Conservation (phyloP, 192 early-diverging fungal species). For the Coemansia pectinata region DNA sequence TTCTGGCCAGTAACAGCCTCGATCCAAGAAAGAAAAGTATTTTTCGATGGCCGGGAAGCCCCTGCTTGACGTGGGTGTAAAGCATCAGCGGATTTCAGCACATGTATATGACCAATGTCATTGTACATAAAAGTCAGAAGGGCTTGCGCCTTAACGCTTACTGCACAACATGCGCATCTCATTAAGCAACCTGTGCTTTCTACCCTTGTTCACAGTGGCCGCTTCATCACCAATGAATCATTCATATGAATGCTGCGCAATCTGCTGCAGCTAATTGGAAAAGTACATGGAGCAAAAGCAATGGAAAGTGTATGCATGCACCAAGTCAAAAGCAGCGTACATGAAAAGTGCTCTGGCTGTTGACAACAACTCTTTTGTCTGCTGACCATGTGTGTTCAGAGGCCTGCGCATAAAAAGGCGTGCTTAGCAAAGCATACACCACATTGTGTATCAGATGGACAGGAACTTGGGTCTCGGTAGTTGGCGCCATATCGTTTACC, state of each 20-base stretch:
- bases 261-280: background rate
- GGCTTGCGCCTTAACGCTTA: background rate
- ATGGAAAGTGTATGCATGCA: background rate
- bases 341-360: background rate
- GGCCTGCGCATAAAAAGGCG: background rate
- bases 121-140: background rate
- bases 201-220: background rate
- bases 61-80: background rate
- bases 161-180: background rate
- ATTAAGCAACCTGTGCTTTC: background rate
- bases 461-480: background rate
- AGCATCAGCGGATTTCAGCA: background rate
- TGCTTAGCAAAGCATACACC: background rate
- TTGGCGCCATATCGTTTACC: background rate
- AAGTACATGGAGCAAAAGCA: background rate
- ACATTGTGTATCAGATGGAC: background rate
- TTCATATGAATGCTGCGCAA: background rate
- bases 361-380: background rate
- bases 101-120: background rate
- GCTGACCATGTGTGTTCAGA: background rate
- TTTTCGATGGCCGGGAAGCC: background rate
- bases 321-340: background rate
- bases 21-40: background rate
- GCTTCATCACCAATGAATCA: background rate
- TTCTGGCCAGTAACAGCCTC: background rate